phyloP scores from a whole-genome alignment of 148 eudicot genomes.

The Chenopodium berlandieri region DNA sequence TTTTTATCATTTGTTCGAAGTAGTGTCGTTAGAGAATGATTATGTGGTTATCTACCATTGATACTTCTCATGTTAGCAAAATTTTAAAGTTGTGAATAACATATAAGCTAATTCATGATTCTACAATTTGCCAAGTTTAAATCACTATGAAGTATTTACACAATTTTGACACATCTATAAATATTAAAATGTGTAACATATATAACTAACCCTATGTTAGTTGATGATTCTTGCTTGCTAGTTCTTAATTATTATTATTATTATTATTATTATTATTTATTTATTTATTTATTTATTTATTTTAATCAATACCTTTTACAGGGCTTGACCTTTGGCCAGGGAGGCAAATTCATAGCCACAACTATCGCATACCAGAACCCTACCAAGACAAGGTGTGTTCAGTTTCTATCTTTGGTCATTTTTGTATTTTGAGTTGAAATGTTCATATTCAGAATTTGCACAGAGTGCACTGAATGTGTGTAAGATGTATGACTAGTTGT shows the following conservation, averaged over 20 bases:
- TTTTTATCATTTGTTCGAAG: no score
- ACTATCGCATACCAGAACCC: conserved; percentile 75
- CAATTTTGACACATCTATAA: neutral
- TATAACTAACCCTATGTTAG: neutral
- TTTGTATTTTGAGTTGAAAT: neutral
- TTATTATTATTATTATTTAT: neutral
- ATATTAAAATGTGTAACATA: no score
- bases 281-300: neutral
- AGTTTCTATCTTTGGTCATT: neutral
- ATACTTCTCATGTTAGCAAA: neutral
- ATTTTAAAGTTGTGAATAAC: neutral
- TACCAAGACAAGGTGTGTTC: conserved; percentile 57
- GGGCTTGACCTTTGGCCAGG: conserved; percentile 89
- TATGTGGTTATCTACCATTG: neutral
- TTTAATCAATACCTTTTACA: neutral
- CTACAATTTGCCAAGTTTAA: neutral
- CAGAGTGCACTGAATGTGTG: neutral
- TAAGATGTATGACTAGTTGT: no score
- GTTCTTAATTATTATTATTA: neutral
- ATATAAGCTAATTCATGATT: neutral
- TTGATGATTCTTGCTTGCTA: neutral
- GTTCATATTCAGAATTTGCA: neutral
- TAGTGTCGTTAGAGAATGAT: neutral
- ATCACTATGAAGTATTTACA: neutral
- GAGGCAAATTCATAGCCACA: conserved; percentile 80